Conservation (phyloP, 2,329 filamentous ascomycete species). For the Stachybotrys echinatus region DNA sequence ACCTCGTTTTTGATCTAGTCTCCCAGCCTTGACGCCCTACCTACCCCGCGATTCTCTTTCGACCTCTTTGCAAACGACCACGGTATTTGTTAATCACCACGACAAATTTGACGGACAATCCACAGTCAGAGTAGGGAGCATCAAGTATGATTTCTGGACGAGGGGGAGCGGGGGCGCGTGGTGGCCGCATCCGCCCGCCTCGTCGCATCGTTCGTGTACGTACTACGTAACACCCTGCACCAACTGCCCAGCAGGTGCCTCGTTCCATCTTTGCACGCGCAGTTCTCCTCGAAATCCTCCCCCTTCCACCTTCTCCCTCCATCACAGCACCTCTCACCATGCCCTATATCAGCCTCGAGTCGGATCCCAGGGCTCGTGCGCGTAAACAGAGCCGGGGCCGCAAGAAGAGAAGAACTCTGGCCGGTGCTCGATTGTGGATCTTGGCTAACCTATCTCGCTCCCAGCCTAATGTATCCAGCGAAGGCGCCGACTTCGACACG, state of each 20-base stretch:
- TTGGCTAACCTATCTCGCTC: constrained; percentile 14
- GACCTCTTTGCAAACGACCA: neutral
- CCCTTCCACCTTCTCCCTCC: neutral
- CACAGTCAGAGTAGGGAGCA: neutral
- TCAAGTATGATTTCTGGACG: constrained; percentile 42
- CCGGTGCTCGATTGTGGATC: neutral
- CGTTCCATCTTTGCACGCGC: neutral
- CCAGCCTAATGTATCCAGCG: constrained; percentile 35
- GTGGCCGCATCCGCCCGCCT: constrained; percentile 36
- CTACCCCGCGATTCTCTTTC: neutral
- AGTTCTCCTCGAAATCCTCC: neutral
- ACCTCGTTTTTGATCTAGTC: too few relatives aligned
- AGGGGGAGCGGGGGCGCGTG: constrained; percentile 34
- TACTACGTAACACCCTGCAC: too few relatives aligned
- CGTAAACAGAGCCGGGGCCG: neutral
- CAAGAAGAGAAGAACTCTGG: neutral
- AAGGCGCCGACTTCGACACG: constrained; percentile 74
- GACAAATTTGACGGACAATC: neutral
- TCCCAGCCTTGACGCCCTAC: too few relatives aligned
- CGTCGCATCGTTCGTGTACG: constrained; percentile 37
- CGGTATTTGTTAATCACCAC: neutral
- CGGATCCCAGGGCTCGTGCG: neutral
- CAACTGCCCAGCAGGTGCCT: too few relatives aligned
- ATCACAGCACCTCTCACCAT: neutral
- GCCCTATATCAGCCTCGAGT: neutral